Conservation (phyloP, 192 early-diverging fungal species). For the Coemansia sp. region DNA sequence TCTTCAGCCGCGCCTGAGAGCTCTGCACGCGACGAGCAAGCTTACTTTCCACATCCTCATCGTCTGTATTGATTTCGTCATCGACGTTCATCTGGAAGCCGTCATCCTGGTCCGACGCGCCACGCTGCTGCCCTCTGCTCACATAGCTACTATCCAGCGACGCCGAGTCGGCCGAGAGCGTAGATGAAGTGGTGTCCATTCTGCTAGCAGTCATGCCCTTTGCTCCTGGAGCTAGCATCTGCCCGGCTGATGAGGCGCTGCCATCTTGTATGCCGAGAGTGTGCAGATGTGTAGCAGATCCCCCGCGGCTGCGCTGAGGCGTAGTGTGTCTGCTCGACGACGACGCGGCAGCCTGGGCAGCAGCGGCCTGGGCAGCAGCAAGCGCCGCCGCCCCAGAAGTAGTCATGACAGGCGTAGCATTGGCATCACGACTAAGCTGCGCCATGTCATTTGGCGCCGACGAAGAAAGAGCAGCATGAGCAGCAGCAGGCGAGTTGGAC, state of each 20-base stretch:
- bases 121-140: background rate
- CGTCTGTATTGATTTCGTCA: conserved; percentile 12
- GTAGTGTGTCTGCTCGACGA: conserved; percentile 41
- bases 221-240: background rate
- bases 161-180: background rate
- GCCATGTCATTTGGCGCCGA: background rate
- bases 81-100: conserved; percentile 35
- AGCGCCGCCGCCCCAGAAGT: conserved; percentile 49
- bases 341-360: conserved; percentile 15
- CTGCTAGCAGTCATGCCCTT: background rate
- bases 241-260: background rate
- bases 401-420: conserved; percentile 45
- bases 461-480: background rate
- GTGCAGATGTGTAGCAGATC: conserved; percentile 22
- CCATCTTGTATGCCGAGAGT: conserved; percentile 1
- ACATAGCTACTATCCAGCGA: background rate
- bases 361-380: conserved; percentile 47
- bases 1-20: conserved; percentile 40
- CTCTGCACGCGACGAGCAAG: conserved; percentile 27
- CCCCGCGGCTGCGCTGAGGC: conserved; percentile 46
- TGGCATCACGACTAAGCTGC: background rate
- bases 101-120: background rate
- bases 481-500: background rate
- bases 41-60: conserved; percentile 32
- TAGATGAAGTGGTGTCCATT: conserved; percentile 21